Evolutionary conservation across 2,329 filamentous ascomycete species (phyloP).

Genomic region (Cytospora piceae): DNA sequence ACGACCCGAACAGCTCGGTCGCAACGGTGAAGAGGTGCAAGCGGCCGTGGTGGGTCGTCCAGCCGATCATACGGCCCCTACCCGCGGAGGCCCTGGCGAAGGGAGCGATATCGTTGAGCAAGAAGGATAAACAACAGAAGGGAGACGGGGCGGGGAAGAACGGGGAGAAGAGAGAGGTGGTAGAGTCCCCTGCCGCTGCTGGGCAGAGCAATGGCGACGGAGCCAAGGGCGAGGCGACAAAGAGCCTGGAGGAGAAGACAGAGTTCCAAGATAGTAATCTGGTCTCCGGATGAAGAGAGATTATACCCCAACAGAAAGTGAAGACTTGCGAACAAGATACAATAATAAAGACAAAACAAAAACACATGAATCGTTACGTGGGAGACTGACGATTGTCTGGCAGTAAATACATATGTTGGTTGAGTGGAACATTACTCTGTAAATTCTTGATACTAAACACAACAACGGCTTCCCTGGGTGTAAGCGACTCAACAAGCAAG

Average conservation of each 20-base stretch:
- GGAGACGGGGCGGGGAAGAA: conserved; percentile 40
- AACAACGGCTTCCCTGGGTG: too few species aligned
- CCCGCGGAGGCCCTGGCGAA: conserved; percentile 86
- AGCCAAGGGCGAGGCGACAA: conserved; percentile 11
- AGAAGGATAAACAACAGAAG: conserved; percentile 62
- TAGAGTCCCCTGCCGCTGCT: not conserved
- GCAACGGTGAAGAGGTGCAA: conserved; percentile 74
- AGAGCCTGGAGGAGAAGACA: conserved; percentile 23
- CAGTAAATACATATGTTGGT: too few species aligned
- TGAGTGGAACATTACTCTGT: too few species aligned
- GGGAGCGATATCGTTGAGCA: conserved; percentile 74
- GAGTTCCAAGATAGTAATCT: conserved; percentile 22
- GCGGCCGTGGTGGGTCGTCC: conserved; percentile 87
- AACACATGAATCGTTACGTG: too few species aligned
- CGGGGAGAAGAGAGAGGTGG: conserved; percentile 14
- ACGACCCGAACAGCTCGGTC: conserved; percentile 61
- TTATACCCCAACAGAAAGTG: not conserved
- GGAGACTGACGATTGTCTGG: too few species aligned
- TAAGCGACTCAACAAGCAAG: too few species aligned
- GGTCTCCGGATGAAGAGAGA: conserved; percentile 11
- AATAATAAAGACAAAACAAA: too few species aligned
- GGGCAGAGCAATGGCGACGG: conserved; percentile 4
- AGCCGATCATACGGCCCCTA: conserved; percentile 83
- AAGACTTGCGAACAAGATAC: not conserved
- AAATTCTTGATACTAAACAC: too few species aligned